Evolutionary conservation across 176 grass and related monocot genomes (phyloP), one percentile per base, ranked within the genome.

Genomic region (Tillandsia fasciculata): DNA sequence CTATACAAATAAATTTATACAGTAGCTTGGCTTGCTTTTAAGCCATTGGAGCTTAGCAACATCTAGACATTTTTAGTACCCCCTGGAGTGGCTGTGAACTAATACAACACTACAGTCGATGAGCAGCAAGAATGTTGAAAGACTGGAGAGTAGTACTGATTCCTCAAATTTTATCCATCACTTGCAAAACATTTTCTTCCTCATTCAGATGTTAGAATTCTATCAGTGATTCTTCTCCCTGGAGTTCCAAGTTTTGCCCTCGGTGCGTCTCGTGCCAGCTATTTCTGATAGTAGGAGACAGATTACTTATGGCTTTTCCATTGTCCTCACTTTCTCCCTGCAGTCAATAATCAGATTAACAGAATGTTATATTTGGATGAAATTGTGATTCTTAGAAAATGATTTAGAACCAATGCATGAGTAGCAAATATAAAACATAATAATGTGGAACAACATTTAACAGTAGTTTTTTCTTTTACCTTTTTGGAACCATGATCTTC

Each of bases 401-500:
- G 22, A 23, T 61, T 10, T 61, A 18, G 22, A 61, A 61, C 13
- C 56, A 61, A 61, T 61, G 56, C 56, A 23, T 23, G 17, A 18
- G 18, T 61, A 61, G 56, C 11, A 61, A 61, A n/a, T 61, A 18
- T 61, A 17, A 56, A 59, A 18, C 6, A 61, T 18, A 61, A 2
- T 23, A 7, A 20, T n/a, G 8, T 17, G 3, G 17, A 9, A 9
- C 15, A 61, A 20, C 15, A 23, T 23, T 61, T 61, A 61, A 8
- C 56, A 61, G 17, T 23, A 61, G 10, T 0, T 14, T 48, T 68
- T 54, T 17, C 27, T 26, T 51, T 66, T 7, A 95, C 91, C 91
- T 90, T 70, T 96, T 53, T 84, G 83, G 70, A 88, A 90, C 89
- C 87, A 93, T 42, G 87, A 75, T 64, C 80, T 88, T 48, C 78